Base-by-base conservation (phyloP, 1,139 yeast species). In the Suhomyces ambrosiae region DNA sequence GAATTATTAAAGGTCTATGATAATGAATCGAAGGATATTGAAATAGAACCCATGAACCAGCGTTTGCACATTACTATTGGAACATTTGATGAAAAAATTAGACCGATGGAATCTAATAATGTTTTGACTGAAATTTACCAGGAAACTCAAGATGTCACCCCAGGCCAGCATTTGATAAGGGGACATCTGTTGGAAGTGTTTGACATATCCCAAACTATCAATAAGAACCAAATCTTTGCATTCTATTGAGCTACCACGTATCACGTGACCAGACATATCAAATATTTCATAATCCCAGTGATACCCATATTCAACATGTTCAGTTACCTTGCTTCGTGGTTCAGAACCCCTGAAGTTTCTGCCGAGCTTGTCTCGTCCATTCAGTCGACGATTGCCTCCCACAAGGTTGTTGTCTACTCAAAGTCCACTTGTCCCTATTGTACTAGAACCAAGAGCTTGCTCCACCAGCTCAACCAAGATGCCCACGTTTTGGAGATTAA, bases 21-120 rank as follows among this genome's bases (percentile, higher is more conserved):
- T 22, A 37, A 48, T 2, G 38, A 47, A 5, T 58, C 53, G 1
- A 46, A 54, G 1, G 35, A 58, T 1, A 44, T 46, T 1, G 46
- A 47, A 7, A 43, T 63, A 61, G 33, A 46, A 2, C 42, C 58
- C 4, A 61, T 74, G 2, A 86, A 81, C 50, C 54, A 58, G 33
- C 55, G 58, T 42, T 73, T 84, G 0, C 98, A 92, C 57, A 76
- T 90, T 21, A 90, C 98, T 0, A 54, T 90, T 7, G 96, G 94
- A 0, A 77, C 88, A 0, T 58, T 67, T 4, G 53, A 65, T 4
- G 61, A 65, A 0, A 68, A 68, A 0, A 68, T 77, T 4, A 68
- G 62, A 38, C 82, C 95, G 2, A 45, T 48, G 27, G 52, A 58
- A 44, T 65, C 74, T 3, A 70, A 70, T 36, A 17, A 23, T 0